Evolutionary conservation across 441 rosid genomes (phyloP), one percentile per base, ranked within the genome.

Genomic region (Daphne laureola): DNA sequence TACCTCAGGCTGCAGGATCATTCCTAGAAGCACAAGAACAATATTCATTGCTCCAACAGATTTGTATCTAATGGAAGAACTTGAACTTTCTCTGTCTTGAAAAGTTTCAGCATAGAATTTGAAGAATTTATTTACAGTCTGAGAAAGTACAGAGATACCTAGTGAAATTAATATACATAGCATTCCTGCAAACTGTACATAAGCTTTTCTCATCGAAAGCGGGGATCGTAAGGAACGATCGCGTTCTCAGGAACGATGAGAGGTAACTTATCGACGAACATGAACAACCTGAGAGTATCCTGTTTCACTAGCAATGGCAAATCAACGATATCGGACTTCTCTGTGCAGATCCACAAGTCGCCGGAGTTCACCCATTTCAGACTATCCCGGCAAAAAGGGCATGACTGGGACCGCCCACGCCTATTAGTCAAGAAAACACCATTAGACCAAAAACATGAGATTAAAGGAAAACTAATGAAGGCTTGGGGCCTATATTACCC

Each of bases 381-480:
- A 43, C 82, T 71, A 63, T 79, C 93, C 42, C 96, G 75, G 43
- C 98, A 91, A 59, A 88, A 88, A 8, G 98, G 98, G 53, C 96
- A 91, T 12, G 98, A 84, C 51, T 81, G 84, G 5, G 98, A 88
- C 58, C 96, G 68, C 45, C 57, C 60, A 6, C 70, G 72, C 98
- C 98, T 91, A 73, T 27, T n/a, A 14, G 15, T 25, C 53, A 58
- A 46, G 38, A 54, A 66, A 40, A 40, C 35, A 56, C 26, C 43
- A 40, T 43, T 5, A 13, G 49, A 9, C 4, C 41, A 50, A 18
- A 35, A 53, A 23, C n/a, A 11, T 12, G 45, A 12, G 51, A 38
- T 31, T 17, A 41, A 65, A 12, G 43, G 43, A 44, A 14, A n/a
- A 40, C 27, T 46, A 48, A 57, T 41, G 14, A 9, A 31, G 38